These are phyloP conservation scores for Arthromyces matolae DNA, from an alignment of 768 basidiomycete genomes.

Conservation along the genomic window DNA sequence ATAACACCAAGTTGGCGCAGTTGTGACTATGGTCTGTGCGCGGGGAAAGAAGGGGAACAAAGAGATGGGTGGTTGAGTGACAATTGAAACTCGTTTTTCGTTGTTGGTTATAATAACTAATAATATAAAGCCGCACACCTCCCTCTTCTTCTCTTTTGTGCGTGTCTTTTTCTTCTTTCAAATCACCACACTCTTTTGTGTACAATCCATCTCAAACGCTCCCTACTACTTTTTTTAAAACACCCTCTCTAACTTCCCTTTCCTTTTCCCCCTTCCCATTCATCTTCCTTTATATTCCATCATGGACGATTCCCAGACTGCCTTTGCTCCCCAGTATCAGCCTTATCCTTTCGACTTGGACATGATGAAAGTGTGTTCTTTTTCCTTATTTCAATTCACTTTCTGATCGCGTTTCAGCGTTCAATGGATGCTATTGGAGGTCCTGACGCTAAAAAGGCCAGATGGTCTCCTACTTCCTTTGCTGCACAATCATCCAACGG, in stretches of 20 bases:
- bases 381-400: constrained; percentile 1
- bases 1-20: too few relatives aligned
- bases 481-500: constrained; percentile 35
- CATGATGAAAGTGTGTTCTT: constrained; percentile 78
- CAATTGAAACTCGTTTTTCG: constrained; percentile 9
- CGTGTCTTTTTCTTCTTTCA: constrained; percentile 30
- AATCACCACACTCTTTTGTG: constrained; percentile 25
- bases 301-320: constrained; percentile 76
- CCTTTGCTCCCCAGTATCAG: constrained; percentile 65
- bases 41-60: too few relatives aligned
- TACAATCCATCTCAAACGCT: constrained; percentile 42
- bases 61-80: not conserved
- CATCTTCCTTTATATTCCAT: constrained; percentile 30
- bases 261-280: constrained; percentile 41
- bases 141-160: constrained; percentile 24
- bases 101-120: too few relatives aligned
- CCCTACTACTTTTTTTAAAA: constrained; percentile 56
- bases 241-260: constrained; percentile 42
- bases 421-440: constrained; percentile 82
- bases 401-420: constrained; percentile 45
- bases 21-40: constrained; percentile 22
- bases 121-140: too few relatives aligned
- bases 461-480: constrained; percentile 75
- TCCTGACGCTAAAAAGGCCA: constrained; percentile 85
- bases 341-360: constrained; percentile 79